phyloP scores from a whole-genome alignment of 345 rosid species.

The Xanthoceras sorbifolium region DNA sequence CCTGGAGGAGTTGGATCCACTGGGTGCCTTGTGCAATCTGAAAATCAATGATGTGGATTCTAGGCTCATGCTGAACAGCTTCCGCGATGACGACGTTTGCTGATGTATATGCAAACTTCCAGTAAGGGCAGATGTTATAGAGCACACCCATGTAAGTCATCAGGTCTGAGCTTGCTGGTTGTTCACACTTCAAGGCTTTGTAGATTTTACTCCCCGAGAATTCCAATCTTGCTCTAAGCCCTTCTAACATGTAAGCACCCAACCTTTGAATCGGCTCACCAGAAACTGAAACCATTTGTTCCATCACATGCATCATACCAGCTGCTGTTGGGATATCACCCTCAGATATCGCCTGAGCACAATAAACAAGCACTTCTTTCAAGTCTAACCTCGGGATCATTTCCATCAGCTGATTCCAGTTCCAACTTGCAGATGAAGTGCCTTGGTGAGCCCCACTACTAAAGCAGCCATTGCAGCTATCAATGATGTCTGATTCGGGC shows the following conservation, averaged over 20 bases:
- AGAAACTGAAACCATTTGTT: conserved; percentile 82
- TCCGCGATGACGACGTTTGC: conserved; percentile 71
- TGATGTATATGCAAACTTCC: conserved; percentile 82
- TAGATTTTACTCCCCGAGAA: conserved; percentile 87
- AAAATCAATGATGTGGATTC: conserved; percentile 84
- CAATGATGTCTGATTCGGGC: conserved; percentile 53
- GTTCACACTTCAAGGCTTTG: conserved; percentile 72
- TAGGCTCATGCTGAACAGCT: conserved; percentile 59
- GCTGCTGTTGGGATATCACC: conserved; percentile 49
- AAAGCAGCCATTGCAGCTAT: conserved; percentile 56
- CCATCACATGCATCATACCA: conserved; percentile 67
- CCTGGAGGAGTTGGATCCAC: conserved; percentile 59
- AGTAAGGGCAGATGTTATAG: conserved; percentile 77
- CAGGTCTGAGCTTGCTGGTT: conserved; percentile 82
- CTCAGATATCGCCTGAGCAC: conserved; percentile 64
- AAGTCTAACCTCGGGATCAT: conserved; percentile 61
- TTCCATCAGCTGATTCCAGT: conserved; percentile 48
- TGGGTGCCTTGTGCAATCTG: conserved; percentile 93
- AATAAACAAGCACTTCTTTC: conserved; percentile 58
- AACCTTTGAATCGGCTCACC: conserved; percentile 83
- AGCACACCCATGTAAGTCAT: conserved; percentile 92
- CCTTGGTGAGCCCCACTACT: conserved; percentile 38
- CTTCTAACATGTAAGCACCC: conserved; percentile 92
- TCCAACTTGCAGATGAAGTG: conserved; percentile 38
- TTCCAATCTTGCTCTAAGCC: conserved; percentile 88